Evolutionary conservation across 495 filamentous ascomycete genomes (phyloP), one percentile per base, ranked within the genome.

Genomic region (Cercophora scortea): DNA sequence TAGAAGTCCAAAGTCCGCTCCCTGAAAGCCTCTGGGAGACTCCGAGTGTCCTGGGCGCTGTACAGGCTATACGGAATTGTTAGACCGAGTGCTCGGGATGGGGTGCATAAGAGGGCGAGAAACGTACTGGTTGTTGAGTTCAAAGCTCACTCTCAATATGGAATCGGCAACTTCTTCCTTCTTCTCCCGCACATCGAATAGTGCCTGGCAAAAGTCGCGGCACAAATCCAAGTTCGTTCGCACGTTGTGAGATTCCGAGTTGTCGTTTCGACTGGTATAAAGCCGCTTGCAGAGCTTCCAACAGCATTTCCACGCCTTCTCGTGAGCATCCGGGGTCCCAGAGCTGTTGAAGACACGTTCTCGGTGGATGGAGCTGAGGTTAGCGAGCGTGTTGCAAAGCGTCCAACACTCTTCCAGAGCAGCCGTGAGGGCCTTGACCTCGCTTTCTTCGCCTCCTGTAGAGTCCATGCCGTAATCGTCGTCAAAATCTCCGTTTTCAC

Each of bases 1-100:
- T 95, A 96, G 59, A 96, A 96, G 57, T 96, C 90, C 49, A 96
- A 69, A 0, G 90, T 95, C 47, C 90, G 76, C 66, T 96, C 90
- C 42, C 87, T 81, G 66, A 96, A 96, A 0, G 88, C 86, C 62
- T 92, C 88, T 0, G 90, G 90, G 12, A 96, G 76, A 46, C 79
- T 84, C 43, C 88, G 79, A 52, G 63, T 73, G 65, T 95, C 90
- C 59, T 93, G 88, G 3, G 89, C 90, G 65, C 91, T 95, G 68
- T 89, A 96, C 10, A 96, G 73, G 65, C 74, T 77, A 47, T 11
- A 33, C 12, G 6, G 8, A 36, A n/a, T n/a, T 42, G 61, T 69
- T 52, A 70, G 58, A 45, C 3, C 4, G 46, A 19, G 19, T 8
- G 38, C n/a, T 33, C 16, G 11, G 25, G 1, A 11, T 18, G 16